Evolutionary conservation across 2,329 filamentous ascomycete species (phyloP), one percentile per base, ranked within the genome.

Genomic region (Polytolypa hystricis): DNA sequence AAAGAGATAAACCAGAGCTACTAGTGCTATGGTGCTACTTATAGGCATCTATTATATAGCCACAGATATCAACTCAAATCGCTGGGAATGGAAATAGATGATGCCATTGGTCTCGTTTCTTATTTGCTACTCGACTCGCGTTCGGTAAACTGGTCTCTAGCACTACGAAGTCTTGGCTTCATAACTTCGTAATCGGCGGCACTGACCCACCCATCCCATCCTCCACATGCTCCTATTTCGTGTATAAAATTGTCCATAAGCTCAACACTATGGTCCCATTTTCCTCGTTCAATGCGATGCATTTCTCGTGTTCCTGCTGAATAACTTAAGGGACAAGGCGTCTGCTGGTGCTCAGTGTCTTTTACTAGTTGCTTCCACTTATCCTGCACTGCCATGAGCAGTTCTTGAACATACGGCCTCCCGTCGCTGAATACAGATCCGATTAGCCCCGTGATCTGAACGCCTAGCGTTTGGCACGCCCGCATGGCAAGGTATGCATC

Each of bases 341-440:
- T 12, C 7, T 33, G n/a, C 15, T 21, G 14, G 18, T 33, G 10
- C 4, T 9, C 16, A 4, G 12, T 28, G 20, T 14, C 33, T n/a
- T 28, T 15, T 12, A 27, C 20, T 4, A 35, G 6, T 10, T 16
- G 25, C 18, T 17, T 14, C 20, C 21, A 35, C 11, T 35, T 19
- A 35, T 35, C 12, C 11, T 8, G 21, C 11, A 12, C 21, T 14
- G 14, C 5, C n/a, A 17, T 26, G 14, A 35, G 25, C 12, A 26
- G 25, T 9, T 10, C 12, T 7, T 26, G 33, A 15, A 35, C 21
- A 26, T 26, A 16, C 33, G 33, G 16, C 18, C 20, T 17, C 7
- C 30, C 30, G 12, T 33, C 30, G 16, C 16, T 33, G 18, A 33
- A 33, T 14, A 33, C n/a, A 9, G 33, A n/a, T 20, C 32, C 32